phyloP scores from a whole-genome alignment of 768 basidiomycete genomes.

The Plicaturopsis crispa region DNA sequence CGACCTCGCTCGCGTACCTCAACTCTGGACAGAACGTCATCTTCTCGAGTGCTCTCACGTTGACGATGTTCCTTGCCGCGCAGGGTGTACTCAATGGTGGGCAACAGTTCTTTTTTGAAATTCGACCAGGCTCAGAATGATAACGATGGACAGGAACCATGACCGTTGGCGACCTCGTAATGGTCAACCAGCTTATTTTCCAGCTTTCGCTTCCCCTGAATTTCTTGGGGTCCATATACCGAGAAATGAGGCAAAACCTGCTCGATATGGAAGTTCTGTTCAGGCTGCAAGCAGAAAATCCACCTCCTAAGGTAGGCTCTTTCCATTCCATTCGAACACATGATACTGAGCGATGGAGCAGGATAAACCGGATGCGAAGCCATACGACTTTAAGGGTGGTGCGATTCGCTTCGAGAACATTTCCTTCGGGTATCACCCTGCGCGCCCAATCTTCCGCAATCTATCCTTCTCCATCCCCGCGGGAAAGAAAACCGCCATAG shows the following conservation, averaged over 20 bases:
- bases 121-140: not conserved
- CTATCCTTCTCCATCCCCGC: constrained; percentile 90
- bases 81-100: constrained; percentile 88
- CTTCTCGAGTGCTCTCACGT: constrained; percentile 87
- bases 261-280: constrained; percentile 97
- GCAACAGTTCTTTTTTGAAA: constrained; percentile 8
- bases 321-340: not conserved
- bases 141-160: constrained; percentile 76
- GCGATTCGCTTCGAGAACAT: constrained; percentile 92
- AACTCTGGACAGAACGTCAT: constrained; percentile 98
- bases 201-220: constrained; percentile 94
- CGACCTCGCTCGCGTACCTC: constrained; percentile 86
- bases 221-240: constrained; percentile 95
- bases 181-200: constrained; percentile 99
- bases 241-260: constrained; percentile 91
- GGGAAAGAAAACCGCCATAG: constrained; percentile 94
- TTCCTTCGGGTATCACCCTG: constrained; percentile 85
- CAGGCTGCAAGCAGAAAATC: constrained; percentile 79
- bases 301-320: constrained; percentile 49
- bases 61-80: constrained; percentile 94
- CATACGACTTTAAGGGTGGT: constrained; percentile 69
- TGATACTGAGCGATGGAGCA: too few species aligned
- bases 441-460: constrained; percentile 84
- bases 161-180: constrained; percentile 97
- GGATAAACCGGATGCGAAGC: constrained; percentile 64